These are phyloP conservation scores for Pholiota molesta DNA, from an alignment of 768 basidiomycete genomes.

Conservation along the genomic window DNA sequence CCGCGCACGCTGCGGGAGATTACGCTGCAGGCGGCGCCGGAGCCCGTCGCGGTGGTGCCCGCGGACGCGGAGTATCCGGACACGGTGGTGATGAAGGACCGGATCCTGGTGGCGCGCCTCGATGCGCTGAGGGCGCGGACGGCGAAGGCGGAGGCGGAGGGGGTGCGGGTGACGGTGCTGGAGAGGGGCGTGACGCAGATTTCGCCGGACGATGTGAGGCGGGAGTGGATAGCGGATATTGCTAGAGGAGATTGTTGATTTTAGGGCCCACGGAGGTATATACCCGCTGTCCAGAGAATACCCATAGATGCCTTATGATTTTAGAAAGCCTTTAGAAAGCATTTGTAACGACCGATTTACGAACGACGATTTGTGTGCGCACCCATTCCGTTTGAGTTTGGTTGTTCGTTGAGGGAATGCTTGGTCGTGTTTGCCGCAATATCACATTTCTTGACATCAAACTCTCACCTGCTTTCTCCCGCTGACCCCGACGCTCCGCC, in stretches of 20 bases:
- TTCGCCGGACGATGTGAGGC: slow-evolving; percentile 7
- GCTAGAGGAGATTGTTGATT: not conserved
- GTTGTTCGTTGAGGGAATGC: too few relatives aligned
- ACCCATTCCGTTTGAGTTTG: too few relatives aligned
- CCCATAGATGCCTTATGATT: too few relatives aligned
- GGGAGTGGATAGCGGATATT: slow-evolving; percentile 11
- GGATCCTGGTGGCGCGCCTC: slow-evolving; percentile 32
- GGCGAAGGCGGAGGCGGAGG: not conserved
- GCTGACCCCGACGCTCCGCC: too few relatives aligned
- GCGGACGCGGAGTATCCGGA: slow-evolving; percentile 7
- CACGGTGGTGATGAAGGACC: slow-evolving; percentile 25
- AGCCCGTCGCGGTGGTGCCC: slow-evolving; percentile 9
- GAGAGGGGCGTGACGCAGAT: slow-evolving; percentile 7
- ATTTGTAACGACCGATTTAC: too few relatives aligned
- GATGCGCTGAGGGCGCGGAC: slow-evolving; percentile 14
- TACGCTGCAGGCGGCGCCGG: slow-evolving; percentile 32
- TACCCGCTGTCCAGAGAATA: too few relatives aligned
- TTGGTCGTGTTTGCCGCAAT: too few relatives aligned
- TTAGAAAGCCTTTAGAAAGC: too few relatives aligned
- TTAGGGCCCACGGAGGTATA: too few relatives aligned
- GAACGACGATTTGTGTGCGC: too few relatives aligned
- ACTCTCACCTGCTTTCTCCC: too few relatives aligned
- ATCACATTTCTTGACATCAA: too few relatives aligned
- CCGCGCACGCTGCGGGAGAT: slow-evolving; percentile 27
- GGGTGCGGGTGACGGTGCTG: slow-evolving; percentile 8